Base-by-base conservation (phyloP, 2,329 filamentous ascomycete species). In the Cercospora sp. region DNA sequence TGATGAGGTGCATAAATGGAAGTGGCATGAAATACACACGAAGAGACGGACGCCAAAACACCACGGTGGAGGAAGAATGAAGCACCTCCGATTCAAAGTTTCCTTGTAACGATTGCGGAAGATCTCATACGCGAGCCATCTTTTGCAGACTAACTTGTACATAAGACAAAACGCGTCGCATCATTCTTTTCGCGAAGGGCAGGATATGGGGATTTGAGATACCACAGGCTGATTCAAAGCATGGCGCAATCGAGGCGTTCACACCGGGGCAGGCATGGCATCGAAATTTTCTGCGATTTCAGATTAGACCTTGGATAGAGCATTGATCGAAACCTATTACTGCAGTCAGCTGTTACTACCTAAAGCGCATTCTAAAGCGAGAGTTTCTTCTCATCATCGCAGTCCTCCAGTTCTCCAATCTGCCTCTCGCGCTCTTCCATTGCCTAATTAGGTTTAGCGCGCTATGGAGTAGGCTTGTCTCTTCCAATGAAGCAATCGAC, bases 401-500 rank as follows among this genome's bases (percentile, higher is more conserved):
- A 13, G 18, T 23, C 18, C 9, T 51, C 18, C 18, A 26, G 13
- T 23, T 51, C 45, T 23, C n/a, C 10, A 48, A 12, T 48, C 18
- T 20, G 8, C 13, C 45, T 51, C 45, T 20, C 18, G 45, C 20
- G 45, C 20, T 51, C 10, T 51, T 51, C 18, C 45, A 51, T 53
- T 31, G 16, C 60, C 16, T 63, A 28, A 63, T 51, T 61, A n/a
- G 59, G 31, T n/a, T 20, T 61, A 42, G 31, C 33, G 20, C 18
- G 16, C 28, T 6, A 28, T 61, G 45, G 45, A 26, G 20, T 23
- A 20, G 12, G 18, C 30, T 30, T 58, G 53, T 58, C 13, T 26
- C 23, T 58, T 16, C 53, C 30, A 58, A 62, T 62, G 62, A 64
- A 64, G 62, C 66, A 64, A 64, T 64, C 66, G 66, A 68, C 60